Evolutionary conservation across 2,329 filamentous ascomycete genomes (phyloP).

Genomic region (Pochonia chlamydosporia): DNA sequence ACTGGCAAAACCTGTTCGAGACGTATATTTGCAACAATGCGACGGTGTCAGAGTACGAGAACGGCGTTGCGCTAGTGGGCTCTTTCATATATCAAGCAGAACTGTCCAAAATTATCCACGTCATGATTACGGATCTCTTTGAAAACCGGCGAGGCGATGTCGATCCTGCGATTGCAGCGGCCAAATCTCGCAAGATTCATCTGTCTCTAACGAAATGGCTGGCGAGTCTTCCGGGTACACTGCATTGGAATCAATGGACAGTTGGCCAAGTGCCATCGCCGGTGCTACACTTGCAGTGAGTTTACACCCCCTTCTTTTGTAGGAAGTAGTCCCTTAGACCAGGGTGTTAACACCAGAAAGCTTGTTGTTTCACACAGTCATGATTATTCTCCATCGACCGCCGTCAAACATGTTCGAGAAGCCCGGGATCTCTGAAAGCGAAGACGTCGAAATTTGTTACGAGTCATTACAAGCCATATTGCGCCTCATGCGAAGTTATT

Average conservation of each 20-base stretch:
- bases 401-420: conserved; percentile 37
- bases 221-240: conserved; percentile 35
- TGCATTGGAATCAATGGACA: conserved; percentile 48
- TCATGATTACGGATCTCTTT: conserved; percentile 44
- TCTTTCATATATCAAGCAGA: conserved; percentile 42
- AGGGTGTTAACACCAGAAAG: conserved; percentile 16
- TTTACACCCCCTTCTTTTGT: not conserved
- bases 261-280: conserved; percentile 38
- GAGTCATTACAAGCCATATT: conserved; percentile 40
- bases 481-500: conserved; percentile 37
- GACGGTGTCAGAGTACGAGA: conserved; percentile 40
- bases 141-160: conserved; percentile 39
- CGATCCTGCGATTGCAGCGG: conserved; percentile 33
- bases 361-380: conserved; percentile 44
- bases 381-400: conserved; percentile 46
- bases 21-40: conserved; percentile 39
- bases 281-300: conserved; percentile 41
- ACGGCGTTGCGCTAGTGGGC: conserved; percentile 36
- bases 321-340: too few relatives aligned
- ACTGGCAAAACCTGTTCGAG: conserved; percentile 41
- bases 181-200: conserved; percentile 39
- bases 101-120: conserved; percentile 41
- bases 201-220: conserved; percentile 41
- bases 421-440: conserved; percentile 30
- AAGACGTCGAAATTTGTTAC: conserved; percentile 45